phyloP scores from a whole-genome alignment of 352 stramenopile genomes.

The Globisporangium mamillatum region DNA sequence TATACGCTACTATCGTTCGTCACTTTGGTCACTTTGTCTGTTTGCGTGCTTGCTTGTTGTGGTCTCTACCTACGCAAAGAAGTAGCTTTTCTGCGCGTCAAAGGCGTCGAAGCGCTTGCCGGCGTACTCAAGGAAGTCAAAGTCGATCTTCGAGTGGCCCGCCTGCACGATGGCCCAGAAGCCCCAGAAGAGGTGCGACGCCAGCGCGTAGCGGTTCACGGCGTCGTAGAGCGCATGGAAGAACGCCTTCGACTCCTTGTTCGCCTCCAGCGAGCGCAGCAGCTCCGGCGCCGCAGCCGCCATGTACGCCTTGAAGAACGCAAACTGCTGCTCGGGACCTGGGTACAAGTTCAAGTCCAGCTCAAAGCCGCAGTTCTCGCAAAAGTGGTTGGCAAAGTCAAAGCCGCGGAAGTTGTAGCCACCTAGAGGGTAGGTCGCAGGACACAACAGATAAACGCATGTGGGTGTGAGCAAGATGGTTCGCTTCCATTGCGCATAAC shows the following conservation, averaged over 20 bases:
- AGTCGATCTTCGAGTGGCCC: slow-evolving; percentile 87
- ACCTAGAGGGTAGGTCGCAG: slow-evolving; percentile 21
- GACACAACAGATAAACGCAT: background rate
- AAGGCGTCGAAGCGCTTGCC: slow-evolving; percentile 81
- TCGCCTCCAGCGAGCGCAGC: slow-evolving; percentile 56
- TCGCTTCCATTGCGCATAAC: background rate
- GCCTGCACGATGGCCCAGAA: slow-evolving; percentile 93
- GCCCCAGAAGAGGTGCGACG: slow-evolving; percentile 92
- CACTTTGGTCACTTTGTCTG: background rate
- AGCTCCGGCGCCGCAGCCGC: slow-evolving; percentile 55
- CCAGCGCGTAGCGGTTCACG: slow-evolving; percentile 87
- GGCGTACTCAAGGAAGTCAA: slow-evolving; percentile 87
- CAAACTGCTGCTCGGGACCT: slow-evolving; percentile 72
- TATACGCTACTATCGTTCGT: slow-evolving; percentile 4
- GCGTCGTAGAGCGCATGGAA: slow-evolving; percentile 79
- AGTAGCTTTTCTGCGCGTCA: slow-evolving; percentile 67
- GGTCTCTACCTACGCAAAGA: slow-evolving; percentile 26
- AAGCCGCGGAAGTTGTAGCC: slow-evolving; percentile 92
- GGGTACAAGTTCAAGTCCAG: slow-evolving; percentile 87
- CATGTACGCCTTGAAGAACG: slow-evolving; percentile 89
- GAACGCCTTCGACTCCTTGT: slow-evolving; percentile 79
- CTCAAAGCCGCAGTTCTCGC: slow-evolving; percentile 93
- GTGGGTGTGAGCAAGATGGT: background rate
- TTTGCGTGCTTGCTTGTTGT: background rate
- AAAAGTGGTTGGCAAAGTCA: slow-evolving; percentile 95